These are phyloP conservation scores for Cadophora malorum DNA, from an alignment of 2,329 filamentous ascomycete species.

Conservation along the genomic window DNA sequence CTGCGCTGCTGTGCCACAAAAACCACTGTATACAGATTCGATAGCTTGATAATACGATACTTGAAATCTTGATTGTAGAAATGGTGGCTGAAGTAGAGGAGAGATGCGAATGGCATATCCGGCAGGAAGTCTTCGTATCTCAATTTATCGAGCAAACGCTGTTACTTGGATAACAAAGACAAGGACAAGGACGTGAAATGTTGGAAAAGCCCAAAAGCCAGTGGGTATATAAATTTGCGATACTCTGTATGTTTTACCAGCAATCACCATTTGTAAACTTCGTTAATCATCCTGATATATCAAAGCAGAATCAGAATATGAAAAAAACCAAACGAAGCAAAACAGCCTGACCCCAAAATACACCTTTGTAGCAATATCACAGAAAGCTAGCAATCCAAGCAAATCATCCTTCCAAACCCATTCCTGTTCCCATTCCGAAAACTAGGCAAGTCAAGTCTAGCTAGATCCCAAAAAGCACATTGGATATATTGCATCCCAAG, in stretches of 20 bases:
- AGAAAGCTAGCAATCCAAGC: constrained; percentile 19
- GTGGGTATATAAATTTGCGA: neutral
- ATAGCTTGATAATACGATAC: neutral
- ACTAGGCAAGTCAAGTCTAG: constrained; percentile 13
- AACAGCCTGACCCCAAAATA: neutral
- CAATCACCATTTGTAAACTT: neutral
- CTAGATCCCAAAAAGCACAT: neutral
- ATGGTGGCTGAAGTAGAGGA: neutral
- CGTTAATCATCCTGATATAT: neutral
- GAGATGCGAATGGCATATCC: neutral
- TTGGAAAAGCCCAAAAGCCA: neutral
- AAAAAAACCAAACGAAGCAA: neutral
- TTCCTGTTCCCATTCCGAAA: constrained; percentile 25
- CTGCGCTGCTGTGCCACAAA: neutral
- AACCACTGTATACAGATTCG: neutral
- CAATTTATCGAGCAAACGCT: neutral
- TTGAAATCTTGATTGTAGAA: neutral
- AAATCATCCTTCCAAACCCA: constrained; percentile 24
- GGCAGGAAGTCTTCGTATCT: neutral
- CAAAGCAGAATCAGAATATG: neutral
- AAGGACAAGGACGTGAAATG: neutral
- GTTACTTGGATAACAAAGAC: neutral
- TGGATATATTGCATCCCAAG: constrained; percentile 40
- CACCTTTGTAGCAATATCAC: neutral
- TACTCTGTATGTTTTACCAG: neutral